phyloP scores from a whole-genome alignment of 306 rosid genomes.

The Vigna unguiculata region DNA sequence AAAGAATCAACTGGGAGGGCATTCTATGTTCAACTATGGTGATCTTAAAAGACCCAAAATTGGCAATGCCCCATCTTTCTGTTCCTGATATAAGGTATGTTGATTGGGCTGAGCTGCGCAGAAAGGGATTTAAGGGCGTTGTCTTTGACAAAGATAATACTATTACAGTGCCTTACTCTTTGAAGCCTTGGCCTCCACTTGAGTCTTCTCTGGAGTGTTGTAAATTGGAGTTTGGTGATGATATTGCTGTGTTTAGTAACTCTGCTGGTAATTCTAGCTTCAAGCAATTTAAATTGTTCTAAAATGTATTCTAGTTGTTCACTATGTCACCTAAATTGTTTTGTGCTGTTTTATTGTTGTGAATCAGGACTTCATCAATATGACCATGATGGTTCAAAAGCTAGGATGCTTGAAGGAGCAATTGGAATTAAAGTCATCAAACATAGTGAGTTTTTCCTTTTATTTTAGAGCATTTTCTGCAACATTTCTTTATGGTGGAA shows the following conservation, averaged over 20 bases:
- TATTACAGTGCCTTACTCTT: constrained; percentile 85
- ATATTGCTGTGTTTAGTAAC: constrained; percentile 88
- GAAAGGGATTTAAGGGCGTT: constrained; percentile 92
- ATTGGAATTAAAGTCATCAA: constrained; percentile 87
- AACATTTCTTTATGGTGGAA: constrained; percentile 25
- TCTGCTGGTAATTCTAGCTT: constrained; percentile 76
- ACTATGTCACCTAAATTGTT: not conserved
- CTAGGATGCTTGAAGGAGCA: constrained; percentile 73
- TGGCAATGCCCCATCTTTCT: constrained; percentile 85
- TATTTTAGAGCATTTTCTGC: constrained; percentile 26
- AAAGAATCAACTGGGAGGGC: constrained; percentile 82
- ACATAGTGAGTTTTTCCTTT: constrained; percentile 79
- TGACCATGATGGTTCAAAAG: constrained; percentile 90
- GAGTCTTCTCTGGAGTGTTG: constrained; percentile 76
- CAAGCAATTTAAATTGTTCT: constrained; percentile 36
- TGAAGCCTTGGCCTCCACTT: constrained; percentile 79
- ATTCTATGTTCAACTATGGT: constrained; percentile 64
- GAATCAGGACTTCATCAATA: constrained; percentile 84
- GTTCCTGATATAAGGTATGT: constrained; percentile 85
- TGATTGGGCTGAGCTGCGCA: constrained; percentile 87
- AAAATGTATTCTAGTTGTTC: constrained; percentile 30
- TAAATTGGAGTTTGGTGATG: constrained; percentile 77
- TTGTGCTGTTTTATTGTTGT: constrained; percentile 41
- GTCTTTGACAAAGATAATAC: constrained; percentile 98
- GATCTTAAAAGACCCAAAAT: constrained; percentile 64